phyloP scores from a whole-genome alignment of 371 early-diverging fungal species.

The Zopfochytrium polystomum region DNA sequence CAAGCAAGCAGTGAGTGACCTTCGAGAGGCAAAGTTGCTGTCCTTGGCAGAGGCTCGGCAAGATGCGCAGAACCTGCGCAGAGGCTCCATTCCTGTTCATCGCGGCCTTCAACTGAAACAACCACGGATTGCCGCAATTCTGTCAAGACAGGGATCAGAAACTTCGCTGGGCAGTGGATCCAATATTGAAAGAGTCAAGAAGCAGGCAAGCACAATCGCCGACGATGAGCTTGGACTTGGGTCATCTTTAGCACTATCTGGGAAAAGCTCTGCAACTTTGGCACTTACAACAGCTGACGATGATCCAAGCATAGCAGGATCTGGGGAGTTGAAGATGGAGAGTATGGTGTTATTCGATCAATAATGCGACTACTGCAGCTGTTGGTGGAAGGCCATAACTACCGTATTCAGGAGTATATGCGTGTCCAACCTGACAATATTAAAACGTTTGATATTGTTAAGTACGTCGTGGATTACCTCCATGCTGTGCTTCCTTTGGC shows the following conservation, averaged over 20 bases:
- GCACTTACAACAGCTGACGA: conserved; percentile 1
- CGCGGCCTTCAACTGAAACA: not conserved
- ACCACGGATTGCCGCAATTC: not conserved
- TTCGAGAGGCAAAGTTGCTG: conserved; percentile 39
- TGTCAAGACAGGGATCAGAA: not conserved
- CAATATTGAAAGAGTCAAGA: not conserved
- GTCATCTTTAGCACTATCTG: too few relatives aligned
- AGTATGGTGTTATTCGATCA: conserved; percentile 45
- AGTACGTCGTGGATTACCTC: conserved; percentile 55
- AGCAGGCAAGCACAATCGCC: not conserved
- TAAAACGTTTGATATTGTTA: conserved; percentile 56
- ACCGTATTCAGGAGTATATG: conserved; percentile 52
- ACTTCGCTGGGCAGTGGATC: not conserved
- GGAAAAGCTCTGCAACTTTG: not conserved
- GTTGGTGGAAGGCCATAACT: conserved; percentile 59
- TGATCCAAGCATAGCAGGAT: conserved; percentile 22
- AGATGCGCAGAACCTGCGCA: not conserved
- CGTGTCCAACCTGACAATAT: conserved; percentile 57
- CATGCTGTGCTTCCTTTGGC: conserved; percentile 51
- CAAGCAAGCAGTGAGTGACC: conserved; percentile 39
- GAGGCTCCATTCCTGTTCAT: not conserved
- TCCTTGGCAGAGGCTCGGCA: conserved; percentile 3
- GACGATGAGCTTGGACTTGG: not conserved
- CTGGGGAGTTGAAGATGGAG: conserved; percentile 36
- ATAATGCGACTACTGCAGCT: conserved; percentile 56